Percentiles rank a stretch among this genome's conserved stretches.
phyloP scores from a whole-genome alignment of 306 rosid genomes.

The Elaeagnus macrophylla region DNA sequence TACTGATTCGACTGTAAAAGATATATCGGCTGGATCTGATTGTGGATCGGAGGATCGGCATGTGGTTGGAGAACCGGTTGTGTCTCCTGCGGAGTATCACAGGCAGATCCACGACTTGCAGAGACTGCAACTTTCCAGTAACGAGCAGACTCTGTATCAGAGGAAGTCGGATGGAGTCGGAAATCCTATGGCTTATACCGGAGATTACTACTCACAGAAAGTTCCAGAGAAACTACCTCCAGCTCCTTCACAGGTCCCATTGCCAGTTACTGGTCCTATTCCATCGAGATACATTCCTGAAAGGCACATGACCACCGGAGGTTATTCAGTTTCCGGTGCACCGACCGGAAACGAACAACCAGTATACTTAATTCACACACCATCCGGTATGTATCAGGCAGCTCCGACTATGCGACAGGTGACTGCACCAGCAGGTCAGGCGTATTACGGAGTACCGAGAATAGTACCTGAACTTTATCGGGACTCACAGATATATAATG shows the following conservation, averaged over 20 bases:
- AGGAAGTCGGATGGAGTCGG: conserved; percentile 36
- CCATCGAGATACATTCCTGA: conserved; percentile 20
- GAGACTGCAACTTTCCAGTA: conserved; percentile 39
- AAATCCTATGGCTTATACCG: conserved; percentile 26
- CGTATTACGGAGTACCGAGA: conserved; percentile 47
- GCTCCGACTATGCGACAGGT: conserved; percentile 29
- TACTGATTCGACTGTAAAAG: conserved; percentile 30
- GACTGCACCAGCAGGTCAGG: conserved; percentile 44
- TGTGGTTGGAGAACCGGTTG: conserved; percentile 24
- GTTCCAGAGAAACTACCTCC: conserved; percentile 34
- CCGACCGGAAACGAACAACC: conserved; percentile 41
- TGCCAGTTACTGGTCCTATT: conserved; percentile 16
- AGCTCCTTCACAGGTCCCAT: conserved; percentile 23
- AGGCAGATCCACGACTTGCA: conserved; percentile 52
- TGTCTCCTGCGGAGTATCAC: conserved; percentile 40
- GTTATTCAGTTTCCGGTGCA: conserved; percentile 27
- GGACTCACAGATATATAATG: conserved; percentile 22
- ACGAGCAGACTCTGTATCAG: conserved; percentile 30
- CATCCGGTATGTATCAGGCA: conserved; percentile 56
- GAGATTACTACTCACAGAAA: conserved; percentile 38
- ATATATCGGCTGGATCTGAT: conserved; percentile 28
- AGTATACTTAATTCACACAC: conserved; percentile 51
- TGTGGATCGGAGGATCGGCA: conserved; percentile 41
- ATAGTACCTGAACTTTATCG: conserved; percentile 23
- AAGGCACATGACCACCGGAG: conserved; percentile 23